Evolutionary conservation across 805 yeast species (phyloP), one percentile per base, ranked within the genome.

Genomic region (Saccharomycopsis fermentans): DNA sequence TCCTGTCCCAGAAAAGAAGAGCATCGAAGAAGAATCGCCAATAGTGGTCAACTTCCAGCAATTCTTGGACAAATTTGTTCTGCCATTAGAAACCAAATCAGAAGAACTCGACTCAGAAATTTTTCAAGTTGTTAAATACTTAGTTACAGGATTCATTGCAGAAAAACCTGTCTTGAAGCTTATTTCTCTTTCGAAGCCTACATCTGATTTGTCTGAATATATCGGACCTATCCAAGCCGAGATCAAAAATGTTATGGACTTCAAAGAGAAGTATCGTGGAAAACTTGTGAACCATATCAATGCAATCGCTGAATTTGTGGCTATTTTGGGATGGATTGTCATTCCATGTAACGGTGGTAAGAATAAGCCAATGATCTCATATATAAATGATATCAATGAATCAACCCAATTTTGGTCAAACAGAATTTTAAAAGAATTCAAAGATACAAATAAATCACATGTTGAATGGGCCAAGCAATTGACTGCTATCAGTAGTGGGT

Each of bases 321-420:
- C 96, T 11, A 89, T 87, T 6, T 76, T 91, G 57, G 96, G 96
- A 26, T 94, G 99, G 99, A 80, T 92, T 62, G 82, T 88, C 19
- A 80, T 81, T 5, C 81, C 78, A 3, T 82, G 89, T 4, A 96
- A 97, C 1, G 59, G 61, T 11, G 62, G 59, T 11, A 58, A 55
- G 21, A 58, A 58, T 47, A 61, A 61, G 50, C 63, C 61, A 39
- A 40, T 61, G 12, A 81, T 86, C 16, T 81, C 89, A 0, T 80
- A 77, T 63, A 79, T 94, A 58, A 81, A 86, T 3, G 97, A 91
- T 63, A 87, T 84, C 73, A 87, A 86, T 68, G 99, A 94, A 68
- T 82, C 95, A 21, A 87, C 96, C 37, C 92, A 86, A 70, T 94
- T 94, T 73, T 94, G 97, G 90, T 81, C 96, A 11, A 91, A 94